Conservation (phyloP, 2,329 filamentous ascomycete species). For the Tolypocladium ophioglossoides region DNA sequence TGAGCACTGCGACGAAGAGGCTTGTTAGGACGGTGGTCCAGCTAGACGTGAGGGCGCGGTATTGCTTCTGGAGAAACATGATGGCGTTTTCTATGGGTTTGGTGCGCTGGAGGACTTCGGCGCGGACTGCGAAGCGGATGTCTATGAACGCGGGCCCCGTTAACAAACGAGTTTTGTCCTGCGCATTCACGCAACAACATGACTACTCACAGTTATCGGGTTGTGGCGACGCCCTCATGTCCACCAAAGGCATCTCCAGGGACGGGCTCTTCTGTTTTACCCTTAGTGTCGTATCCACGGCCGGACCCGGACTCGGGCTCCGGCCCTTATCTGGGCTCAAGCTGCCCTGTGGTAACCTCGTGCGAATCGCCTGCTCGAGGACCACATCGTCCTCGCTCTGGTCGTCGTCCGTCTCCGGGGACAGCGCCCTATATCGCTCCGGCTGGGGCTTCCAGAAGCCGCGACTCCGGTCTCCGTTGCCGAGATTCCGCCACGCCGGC, state of each 20-base stretch:
- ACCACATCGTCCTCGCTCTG: slow-evolving; percentile 26
- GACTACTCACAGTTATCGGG: slow-evolving; percentile 39
- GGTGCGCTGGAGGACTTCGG: slow-evolving; percentile 78
- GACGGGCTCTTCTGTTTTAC: slow-evolving; percentile 19
- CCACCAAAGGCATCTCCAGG: slow-evolving; percentile 5
- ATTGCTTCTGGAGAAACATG: slow-evolving; percentile 48
- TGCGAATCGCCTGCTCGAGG: slow-evolving; percentile 41
- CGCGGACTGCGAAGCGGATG: slow-evolving; percentile 77
- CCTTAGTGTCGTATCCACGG: slow-evolving; percentile 27
- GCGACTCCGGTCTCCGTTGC: slow-evolving; percentile 46
- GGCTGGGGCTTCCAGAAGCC: slow-evolving; percentile 41
- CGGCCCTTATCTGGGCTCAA: slow-evolving; percentile 42
- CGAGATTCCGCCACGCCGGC: slow-evolving; percentile 50
- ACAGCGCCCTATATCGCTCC: slow-evolving; percentile 1
- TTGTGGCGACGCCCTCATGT: slow-evolving; percentile 13
- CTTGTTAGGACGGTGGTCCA: slow-evolving; percentile 58
- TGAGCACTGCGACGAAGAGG: slow-evolving; percentile 49
- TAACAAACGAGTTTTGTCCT: not conserved
- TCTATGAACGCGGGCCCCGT: slow-evolving; percentile 38
- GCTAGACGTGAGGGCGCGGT: slow-evolving; percentile 54
- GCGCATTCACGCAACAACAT: not conserved
- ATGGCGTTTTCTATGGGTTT: slow-evolving; percentile 72
- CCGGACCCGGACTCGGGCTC: slow-evolving; percentile 31
- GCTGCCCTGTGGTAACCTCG: slow-evolving; percentile 44
- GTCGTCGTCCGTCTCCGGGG: slow-evolving; percentile 17